These are phyloP conservation scores for Boletus pseudo-olivaceus DNA, from an alignment of 768 basidiomycete species.

Conservation along the genomic window DNA sequence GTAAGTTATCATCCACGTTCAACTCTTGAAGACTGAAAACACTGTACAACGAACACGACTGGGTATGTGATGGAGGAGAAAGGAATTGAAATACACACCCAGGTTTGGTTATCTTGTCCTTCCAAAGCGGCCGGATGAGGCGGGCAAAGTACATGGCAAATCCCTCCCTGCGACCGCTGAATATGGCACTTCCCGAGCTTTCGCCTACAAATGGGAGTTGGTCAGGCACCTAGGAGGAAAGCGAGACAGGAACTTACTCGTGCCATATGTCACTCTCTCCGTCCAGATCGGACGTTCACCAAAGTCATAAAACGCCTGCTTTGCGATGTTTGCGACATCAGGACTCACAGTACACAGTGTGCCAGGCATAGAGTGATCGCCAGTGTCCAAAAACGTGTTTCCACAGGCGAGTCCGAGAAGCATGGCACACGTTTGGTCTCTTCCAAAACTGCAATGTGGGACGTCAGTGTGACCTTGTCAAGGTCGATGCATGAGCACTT, in stretches of 20 bases:
- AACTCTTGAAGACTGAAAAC: slow-evolving; percentile 49
- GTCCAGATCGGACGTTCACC: slow-evolving; percentile 83
- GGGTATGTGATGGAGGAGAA: neutral
- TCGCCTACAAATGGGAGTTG: slow-evolving; percentile 42
- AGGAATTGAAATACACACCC: slow-evolving; percentile 41
- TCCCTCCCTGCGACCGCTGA: slow-evolving; percentile 87
- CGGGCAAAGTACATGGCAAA: slow-evolving; percentile 84
- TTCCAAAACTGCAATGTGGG: slow-evolving; percentile 63
- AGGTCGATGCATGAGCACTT: slow-evolving; percentile 12
- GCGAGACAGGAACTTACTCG: slow-evolving; percentile 41
- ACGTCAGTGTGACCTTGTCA: slow-evolving; percentile 1
- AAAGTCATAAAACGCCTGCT: slow-evolving; percentile 83
- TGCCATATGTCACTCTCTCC: slow-evolving; percentile 73
- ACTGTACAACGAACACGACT: slow-evolving; percentile 28
- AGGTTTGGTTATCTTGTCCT: slow-evolving; percentile 63
- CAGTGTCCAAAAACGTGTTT: slow-evolving; percentile 70
- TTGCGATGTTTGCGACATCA: slow-evolving; percentile 68
- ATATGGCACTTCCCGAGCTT: slow-evolving; percentile 68
- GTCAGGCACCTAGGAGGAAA: neutral
- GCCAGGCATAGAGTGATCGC: slow-evolving; percentile 43
- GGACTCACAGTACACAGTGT: slow-evolving; percentile 51
- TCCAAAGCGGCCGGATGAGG: slow-evolving; percentile 85
- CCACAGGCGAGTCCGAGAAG: slow-evolving; percentile 81
- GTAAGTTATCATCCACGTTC: slow-evolving; percentile 55
- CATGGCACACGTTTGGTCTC: slow-evolving; percentile 92